Base-by-base conservation (phyloP, 257 asterid species). In the Datura wrightii region DNA sequence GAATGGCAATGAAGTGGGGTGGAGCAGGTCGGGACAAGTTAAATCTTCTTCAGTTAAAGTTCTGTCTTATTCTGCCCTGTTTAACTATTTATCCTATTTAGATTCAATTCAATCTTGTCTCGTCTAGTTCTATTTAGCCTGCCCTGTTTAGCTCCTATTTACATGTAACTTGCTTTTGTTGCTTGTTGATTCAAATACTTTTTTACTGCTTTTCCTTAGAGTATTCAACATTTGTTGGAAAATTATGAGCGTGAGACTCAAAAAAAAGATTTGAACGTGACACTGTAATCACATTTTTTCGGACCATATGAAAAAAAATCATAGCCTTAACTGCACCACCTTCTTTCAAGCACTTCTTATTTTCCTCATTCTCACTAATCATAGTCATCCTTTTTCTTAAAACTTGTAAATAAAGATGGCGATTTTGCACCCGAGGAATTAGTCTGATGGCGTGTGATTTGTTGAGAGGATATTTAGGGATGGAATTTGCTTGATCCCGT, bases 401-500 rank as follows among this genome's bases (percentile, higher is more conserved):
- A 11, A 93, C 89, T 18, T 60, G 80, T 2, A 83, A 13, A 15
- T 67, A 83, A 69, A 10, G 41, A 8, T 18, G 55, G 0, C 83
- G 50, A 60, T 66, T 86, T 3, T 80, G 86, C 2, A 93, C 83
- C 5, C 91, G 92, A 4, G 97, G 90, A 2, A 89, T 63, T 74
- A 97, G 92, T 79, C 93, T 93, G 52, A 87, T 46, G 0, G 93
- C 88, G 5, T 31, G 34, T 1, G 97, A 91, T 76, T 85, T 85
- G 10, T 86, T 90, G 0, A 93, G 46, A 2, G 92, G 94, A 11
- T 92, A 79, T 83, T 91, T 93, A 39, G 99, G 0, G 97, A 93
- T 0, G 97, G 98, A 72, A 97, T 94, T 24, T 90, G 92, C 60
- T 94, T 97, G 8, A 94, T 82, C 1, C 98, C 98, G 10, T 87